Evolutionary conservation across 257 asterid genomes (phyloP).

Genomic region (Jacaranda copaia): DNA sequence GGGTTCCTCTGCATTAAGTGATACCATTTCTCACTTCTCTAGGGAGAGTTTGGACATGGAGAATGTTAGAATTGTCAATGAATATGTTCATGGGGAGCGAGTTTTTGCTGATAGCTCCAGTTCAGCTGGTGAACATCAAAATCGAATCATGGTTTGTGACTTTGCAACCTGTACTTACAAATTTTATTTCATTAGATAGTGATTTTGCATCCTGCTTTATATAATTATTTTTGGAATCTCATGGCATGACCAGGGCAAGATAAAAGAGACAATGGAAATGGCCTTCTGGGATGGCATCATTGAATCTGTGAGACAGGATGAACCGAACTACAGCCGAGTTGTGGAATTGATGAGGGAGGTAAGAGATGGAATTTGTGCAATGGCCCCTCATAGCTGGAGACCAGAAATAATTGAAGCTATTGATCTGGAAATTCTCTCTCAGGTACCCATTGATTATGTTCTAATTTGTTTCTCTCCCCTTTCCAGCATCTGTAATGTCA

Average conservation of each 20-base stretch:
- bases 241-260: conserved; percentile 58
- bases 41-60: conserved; percentile 62
- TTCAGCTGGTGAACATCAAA: conserved; percentile 45
- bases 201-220: background rate
- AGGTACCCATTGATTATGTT: conserved; percentile 52
- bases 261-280: conserved; percentile 76
- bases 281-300: conserved; percentile 95
- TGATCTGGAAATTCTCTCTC: conserved; percentile 80
- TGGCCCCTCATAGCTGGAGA: conserved; percentile 92
- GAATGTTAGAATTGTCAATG: conserved; percentile 85
- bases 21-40: conserved; percentile 31
- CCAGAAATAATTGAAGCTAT: conserved; percentile 70
- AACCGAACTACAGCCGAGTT: conserved; percentile 65
- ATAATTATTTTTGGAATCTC: background rate
- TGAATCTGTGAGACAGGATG: conserved; percentile 74
- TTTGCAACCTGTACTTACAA: background rate
- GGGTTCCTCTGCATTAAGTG: conserved; percentile 42
- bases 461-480: conserved; percentile 3
- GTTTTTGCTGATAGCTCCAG: conserved; percentile 47
- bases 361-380: conserved; percentile 74
- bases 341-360: conserved; percentile 85
- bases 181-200: conserved; percentile 6
- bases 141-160: conserved; percentile 56
- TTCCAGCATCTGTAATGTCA: background rate
- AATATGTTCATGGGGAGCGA: conserved; percentile 78